These are phyloP conservation scores for Gastrolobium villosum DNA, from an alignment of 306 rosid genomes.

Conservation along the genomic window DNA sequence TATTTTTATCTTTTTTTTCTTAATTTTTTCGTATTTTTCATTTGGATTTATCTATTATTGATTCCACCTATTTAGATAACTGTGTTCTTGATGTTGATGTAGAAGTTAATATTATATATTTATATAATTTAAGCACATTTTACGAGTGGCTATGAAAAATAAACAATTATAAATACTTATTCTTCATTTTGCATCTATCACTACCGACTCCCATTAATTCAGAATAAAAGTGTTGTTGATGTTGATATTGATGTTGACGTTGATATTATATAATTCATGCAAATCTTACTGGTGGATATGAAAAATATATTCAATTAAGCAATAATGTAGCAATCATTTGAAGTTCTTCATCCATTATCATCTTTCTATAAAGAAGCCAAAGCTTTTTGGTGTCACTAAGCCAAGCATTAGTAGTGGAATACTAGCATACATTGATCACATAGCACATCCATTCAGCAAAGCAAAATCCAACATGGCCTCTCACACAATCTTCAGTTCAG, in stretches of 20 bases:
- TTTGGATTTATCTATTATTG: no score
- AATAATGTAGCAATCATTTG: background rate
- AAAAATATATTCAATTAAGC: background rate
- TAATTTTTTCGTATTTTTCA: no score
- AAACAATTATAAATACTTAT: background rate
- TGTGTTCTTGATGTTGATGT: no score
- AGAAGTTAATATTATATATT: no score
- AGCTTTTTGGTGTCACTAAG: background rate
- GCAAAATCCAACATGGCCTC: background rate
- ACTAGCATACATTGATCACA: background rate
- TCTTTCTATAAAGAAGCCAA: background rate
- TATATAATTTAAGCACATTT: no score
- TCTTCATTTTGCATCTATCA: no score
- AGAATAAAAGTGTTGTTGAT: no score
- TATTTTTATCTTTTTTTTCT: no score
- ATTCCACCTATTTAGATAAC: no score
- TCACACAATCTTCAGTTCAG: conserved; percentile 3
- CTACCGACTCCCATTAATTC: no score
- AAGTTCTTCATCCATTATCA: background rate
- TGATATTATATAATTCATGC: background rate
- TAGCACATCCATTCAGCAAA: background rate
- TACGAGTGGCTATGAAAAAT: no score
- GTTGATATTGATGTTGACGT: no score
- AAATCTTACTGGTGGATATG: background rate
- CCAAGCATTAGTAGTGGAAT: background rate